Evolutionary conservation across 345 rosid genomes (phyloP).

Genomic region (Erucastrum elatum): DNA sequence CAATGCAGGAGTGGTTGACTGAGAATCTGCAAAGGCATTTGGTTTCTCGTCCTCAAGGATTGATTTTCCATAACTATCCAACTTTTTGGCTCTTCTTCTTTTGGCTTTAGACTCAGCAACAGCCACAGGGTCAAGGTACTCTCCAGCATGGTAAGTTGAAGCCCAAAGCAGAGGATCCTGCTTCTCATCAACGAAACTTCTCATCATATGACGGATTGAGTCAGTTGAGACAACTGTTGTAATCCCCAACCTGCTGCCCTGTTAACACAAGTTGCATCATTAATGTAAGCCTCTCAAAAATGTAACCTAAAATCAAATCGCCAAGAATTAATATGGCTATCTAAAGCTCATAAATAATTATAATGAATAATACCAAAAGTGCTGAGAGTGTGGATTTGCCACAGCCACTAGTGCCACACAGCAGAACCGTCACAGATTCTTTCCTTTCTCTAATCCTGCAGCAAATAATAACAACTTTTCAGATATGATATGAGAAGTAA

Average conservation of each 20-base stretch:
- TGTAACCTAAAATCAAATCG: background rate
- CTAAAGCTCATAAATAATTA: background rate
- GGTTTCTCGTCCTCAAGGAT: constrained; percentile 47
- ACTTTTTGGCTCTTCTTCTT: constrained; percentile 60
- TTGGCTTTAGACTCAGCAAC: constrained; percentile 93
- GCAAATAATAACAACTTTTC: constrained; percentile 6
- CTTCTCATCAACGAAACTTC: constrained; percentile 91
- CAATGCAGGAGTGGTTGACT: constrained; percentile 33
- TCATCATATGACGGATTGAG: constrained; percentile 97
- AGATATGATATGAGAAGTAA: background rate
- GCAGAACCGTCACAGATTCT: constrained; percentile 80
- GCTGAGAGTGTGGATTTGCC: constrained; percentile 96
- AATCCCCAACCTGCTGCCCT: constrained; percentile 75
- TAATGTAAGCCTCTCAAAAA: background rate
- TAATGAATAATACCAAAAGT: constrained; percentile 64
- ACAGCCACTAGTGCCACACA: background rate
- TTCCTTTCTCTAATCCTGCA: constrained; percentile 94
- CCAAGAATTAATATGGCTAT: constrained; percentile 30
- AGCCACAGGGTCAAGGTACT: constrained; percentile 79
- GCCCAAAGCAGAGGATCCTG: constrained; percentile 94
- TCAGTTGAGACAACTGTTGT: constrained; percentile 66
- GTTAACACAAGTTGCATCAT: background rate
- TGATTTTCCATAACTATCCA: constrained; percentile 50
- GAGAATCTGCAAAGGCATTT: constrained; percentile 15
- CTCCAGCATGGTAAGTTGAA: constrained; percentile 98